Evolutionary conservation across 2,329 filamentous ascomycete genomes (phyloP), one percentile per base, ranked within the genome.

Genomic region (Cercospora janseana): DNA sequence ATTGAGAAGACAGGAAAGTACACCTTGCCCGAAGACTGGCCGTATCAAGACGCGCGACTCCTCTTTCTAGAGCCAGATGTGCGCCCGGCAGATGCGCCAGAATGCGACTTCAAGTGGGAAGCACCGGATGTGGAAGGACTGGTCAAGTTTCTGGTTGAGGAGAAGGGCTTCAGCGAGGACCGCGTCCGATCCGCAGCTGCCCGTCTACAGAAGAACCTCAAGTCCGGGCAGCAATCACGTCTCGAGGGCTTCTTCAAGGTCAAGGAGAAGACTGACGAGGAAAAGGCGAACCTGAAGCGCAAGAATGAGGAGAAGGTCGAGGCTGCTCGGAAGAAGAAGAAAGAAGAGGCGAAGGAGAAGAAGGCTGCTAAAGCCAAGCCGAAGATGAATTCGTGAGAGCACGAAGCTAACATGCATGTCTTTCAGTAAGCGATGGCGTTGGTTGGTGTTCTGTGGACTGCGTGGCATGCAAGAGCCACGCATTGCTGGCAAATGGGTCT

Each of bases 31-130:
- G 91, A 95, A n/a, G 88, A 96, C 72, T 98, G 93, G 92, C 93
- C 93, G 0, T 98, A 86, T 69, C 78, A 86, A 61, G 91, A 98
- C 63, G 94, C 93, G 6, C 87, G 94, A 31, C 82, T 90, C 13
- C 82, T 98, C 21, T 97, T 98, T 75, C 85, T 94, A 66, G 79
- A 92, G 61, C 93, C 93, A 0, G 90, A 97, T 61, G 92, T 98
- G 20, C 85, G 86, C 27, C 69, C 80, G 35, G 90, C 92, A 18
- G 87, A 94, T 60, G 81, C 94, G 63, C 82, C 87, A 0, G 83
- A 89, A 9, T 97, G 91, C 70, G 90, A 98, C 67, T 95, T 97
- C 77, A 96, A 95, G 71, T 98, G 94, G 93, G 90, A 96, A 35
- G 85, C 85, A 52, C 93, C 93, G 3, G 91, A 98, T 63, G 77